phyloP scores from a whole-genome alignment of 208 protist species.

The Acanthamoeba castellanii region DNA sequence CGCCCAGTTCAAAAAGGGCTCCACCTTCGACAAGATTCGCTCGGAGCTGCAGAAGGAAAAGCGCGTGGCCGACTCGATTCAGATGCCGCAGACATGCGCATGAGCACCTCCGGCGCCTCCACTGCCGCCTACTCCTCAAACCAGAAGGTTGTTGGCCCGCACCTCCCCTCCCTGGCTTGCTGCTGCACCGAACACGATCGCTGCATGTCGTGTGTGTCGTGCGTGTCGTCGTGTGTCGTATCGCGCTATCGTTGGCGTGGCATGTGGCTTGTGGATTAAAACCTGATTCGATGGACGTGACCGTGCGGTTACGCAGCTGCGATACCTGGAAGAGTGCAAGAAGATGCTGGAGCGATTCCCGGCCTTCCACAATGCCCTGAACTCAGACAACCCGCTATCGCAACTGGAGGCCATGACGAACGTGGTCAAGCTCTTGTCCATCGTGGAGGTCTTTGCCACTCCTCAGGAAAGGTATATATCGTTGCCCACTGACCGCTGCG shows the following conservation, averaged over 20 bases:
- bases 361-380: conserved; percentile 6
- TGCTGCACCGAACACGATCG: too few species aligned
- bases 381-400: conserved; percentile 5
- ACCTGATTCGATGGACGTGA: too few species aligned
- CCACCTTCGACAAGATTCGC: conserved; percentile 48
- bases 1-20: conserved; percentile 51
- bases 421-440: background rate
- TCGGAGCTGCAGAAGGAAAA: conserved; percentile 4
- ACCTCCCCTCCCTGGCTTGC: background rate
- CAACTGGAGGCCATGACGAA: conserved; percentile 31
- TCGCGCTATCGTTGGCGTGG: too few species aligned
- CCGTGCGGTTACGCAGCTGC: background rate
- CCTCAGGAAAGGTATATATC: conserved; percentile 1
- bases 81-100: background rate
- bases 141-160: background rate
- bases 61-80: background rate
- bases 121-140: background rate
- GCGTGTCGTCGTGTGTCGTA: background rate
- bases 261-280: too few species aligned
- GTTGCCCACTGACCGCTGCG: background rate
- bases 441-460: conserved; percentile 49
- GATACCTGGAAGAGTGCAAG: conserved; percentile 11
- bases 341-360: conserved; percentile 23
- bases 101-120: background rate
- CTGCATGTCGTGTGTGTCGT: background rate